These are phyloP conservation scores for Gossypium armourianum DNA, from an alignment of 441 rosid species.

Conservation along the genomic window DNA sequence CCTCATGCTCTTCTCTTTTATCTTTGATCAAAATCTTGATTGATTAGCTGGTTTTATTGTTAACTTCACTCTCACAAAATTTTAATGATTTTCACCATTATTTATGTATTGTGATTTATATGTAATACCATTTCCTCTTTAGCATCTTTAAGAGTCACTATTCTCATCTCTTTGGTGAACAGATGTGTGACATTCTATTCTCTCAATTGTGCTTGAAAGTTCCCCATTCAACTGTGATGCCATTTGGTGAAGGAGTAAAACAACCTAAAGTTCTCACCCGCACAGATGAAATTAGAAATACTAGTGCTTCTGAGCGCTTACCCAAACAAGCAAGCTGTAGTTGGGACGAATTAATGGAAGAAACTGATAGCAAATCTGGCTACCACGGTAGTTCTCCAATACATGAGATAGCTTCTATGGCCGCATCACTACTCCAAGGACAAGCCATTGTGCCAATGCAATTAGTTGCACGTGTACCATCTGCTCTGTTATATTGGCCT, in stretches of 20 bases:
- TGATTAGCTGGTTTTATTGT: not conserved
- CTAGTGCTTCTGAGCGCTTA: slow-evolving; percentile 29
- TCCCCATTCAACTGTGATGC: slow-evolving; percentile 36
- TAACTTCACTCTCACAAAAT: not conserved
- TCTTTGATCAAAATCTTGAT: not conserved
- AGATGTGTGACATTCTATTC: slow-evolving; percentile 98
- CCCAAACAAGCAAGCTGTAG: slow-evolving; percentile 33
- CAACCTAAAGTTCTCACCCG: slow-evolving; percentile 23
- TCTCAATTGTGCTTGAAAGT: slow-evolving; percentile 96
- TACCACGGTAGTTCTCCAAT: slow-evolving; percentile 29
- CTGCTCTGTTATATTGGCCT: slow-evolving; percentile 92
- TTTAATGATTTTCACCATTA: not conserved
- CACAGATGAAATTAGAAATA: slow-evolving; percentile 35
- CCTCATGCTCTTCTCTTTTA: not conserved
- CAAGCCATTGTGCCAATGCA: slow-evolving; percentile 91
- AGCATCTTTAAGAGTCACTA: not conserved
- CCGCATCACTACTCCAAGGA: slow-evolving; percentile 83
- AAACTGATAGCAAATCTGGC: slow-evolving; percentile 39
- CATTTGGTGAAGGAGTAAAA: slow-evolving; percentile 37
- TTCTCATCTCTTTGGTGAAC: slow-evolving; percentile 22
- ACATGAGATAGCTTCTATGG: slow-evolving; percentile 75
- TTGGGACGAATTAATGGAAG: slow-evolving; percentile 36
- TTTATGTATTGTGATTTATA: not conserved
- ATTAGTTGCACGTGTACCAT: slow-evolving; percentile 84
- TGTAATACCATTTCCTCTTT: not conserved